Base-by-base conservation (phyloP, 176 grass and related monocot genomes). In the Oryza coarctata region DNA sequence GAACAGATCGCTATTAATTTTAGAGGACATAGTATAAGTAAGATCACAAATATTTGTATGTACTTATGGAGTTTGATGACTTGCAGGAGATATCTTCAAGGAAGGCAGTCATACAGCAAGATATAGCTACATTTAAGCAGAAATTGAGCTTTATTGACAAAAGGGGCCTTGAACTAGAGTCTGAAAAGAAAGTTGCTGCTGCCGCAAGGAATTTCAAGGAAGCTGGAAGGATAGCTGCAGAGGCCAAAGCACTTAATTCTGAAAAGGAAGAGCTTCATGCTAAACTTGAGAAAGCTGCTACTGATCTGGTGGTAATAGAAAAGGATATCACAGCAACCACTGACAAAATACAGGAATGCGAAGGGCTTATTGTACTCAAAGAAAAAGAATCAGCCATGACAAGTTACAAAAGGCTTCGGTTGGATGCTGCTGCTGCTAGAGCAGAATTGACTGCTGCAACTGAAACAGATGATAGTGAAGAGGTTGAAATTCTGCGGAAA, bases 161-260 rank as follows among this genome's bases (percentile, higher is more conserved):
- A 87, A 93, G 90, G 68, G 89, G 86, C 17, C 93, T 91, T 68
- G 93, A 95, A 77, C 73, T 99, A 32, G 96, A 99, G 80, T 89
- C 93, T 82, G 96, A 99, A 93, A 99, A 99, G 82, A 99, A 93
- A 84, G 93, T 90, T 78, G 90, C 96, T 39, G 96, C 96, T 38
- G 88, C 96, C 50, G 96, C 91, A 78, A 88, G 96, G 83, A 95
- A 95, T 73, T 99, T 99, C 61, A 95, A 92, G 87, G 91, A 99
- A 90, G 96, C 96, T 14, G 89, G 90, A 80, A 82, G 93, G 63
- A 89, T 99, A 82, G 90, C 96, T 85, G 87, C 88, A 22, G 93
- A 99, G 80, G 93, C 91, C 3, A 99, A 95, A 82, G 40, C 89
- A 78, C 91, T 95, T 64, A 88, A 88, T 80, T 86, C 80, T 60